Conservation (phyloP, 2,329 filamentous ascomycete genomes). For the Grosmannia huntii region DNA sequence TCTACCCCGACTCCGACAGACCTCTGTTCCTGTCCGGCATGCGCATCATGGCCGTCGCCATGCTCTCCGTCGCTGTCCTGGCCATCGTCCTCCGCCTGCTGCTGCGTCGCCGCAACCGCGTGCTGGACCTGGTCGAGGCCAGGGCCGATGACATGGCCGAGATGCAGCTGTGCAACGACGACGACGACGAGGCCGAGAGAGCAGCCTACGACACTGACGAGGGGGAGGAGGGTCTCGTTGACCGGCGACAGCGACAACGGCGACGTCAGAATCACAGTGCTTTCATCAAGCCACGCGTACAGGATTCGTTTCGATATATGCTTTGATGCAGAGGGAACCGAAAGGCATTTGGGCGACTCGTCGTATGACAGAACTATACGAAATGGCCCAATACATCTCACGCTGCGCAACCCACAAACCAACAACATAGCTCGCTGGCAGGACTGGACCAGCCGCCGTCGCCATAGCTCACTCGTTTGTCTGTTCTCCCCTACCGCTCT, state of each 20-base stretch:
- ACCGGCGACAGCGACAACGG: background rate
- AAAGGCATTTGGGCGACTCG: background rate
- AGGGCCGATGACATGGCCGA: constrained; percentile 13
- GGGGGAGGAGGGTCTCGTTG: constrained; percentile 1
- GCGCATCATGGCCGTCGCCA: constrained; percentile 47
- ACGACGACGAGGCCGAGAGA: background rate
- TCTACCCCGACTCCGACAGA: constrained; percentile 48
- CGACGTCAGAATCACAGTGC: background rate
- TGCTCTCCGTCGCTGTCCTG: constrained; percentile 46
- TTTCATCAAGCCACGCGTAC: background rate
- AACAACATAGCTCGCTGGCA: background rate
- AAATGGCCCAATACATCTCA: background rate
- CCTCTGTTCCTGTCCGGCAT: constrained; percentile 53
- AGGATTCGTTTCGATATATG: background rate
- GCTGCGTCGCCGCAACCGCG: constrained; percentile 37
- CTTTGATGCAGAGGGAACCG: background rate
- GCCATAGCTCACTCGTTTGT: background rate
- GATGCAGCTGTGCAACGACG: constrained; percentile 22
- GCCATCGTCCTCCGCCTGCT: constrained; percentile 41
- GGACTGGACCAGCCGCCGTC: background rate
- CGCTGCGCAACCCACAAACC: background rate
- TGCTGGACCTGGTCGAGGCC: constrained; percentile 21
- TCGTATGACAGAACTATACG: background rate
- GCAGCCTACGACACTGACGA: background rate
- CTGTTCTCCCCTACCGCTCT: background rate